Conservation (phyloP, 129 eudicot genomes). For the Arctium lappa region DNA sequence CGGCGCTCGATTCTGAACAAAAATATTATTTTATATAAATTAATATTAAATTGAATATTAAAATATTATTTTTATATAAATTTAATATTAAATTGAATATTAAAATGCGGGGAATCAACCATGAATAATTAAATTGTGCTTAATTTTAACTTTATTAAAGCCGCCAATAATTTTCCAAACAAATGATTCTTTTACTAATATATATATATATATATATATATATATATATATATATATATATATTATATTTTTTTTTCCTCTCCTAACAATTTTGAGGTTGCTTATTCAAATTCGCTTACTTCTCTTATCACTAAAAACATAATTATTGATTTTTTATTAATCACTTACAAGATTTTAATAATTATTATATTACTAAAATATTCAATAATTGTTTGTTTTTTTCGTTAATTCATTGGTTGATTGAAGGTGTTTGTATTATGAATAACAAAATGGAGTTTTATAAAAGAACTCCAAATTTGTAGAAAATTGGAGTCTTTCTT, state of each 20-base stretch:
- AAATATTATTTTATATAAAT: background rate
- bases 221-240: no score
- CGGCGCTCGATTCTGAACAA: conserved; percentile 8
- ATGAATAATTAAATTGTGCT: background rate
- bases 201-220: no score
- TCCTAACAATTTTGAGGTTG: conserved; percentile 11
- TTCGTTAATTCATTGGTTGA: no score
- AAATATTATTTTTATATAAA: background rate
- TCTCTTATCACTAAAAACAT: background rate
- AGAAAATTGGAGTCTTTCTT: no score
- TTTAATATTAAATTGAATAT: background rate
- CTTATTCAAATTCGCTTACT: conserved; percentile 26
- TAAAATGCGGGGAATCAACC: conserved; percentile 6
- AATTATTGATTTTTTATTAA: background rate
- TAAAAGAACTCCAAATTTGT: no score
- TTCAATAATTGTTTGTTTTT: no score
- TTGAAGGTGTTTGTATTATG: no score
- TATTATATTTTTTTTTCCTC: conserved; percentile 6
- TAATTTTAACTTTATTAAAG: conserved; percentile 11
- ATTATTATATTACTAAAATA: no score
- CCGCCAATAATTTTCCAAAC: conserved; percentile 5
- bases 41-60: background rate
- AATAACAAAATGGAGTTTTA: no score
- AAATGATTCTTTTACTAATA: background rate
- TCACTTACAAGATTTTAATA: no score